phyloP scores from a whole-genome alignment of 352 stramenopile species.

The Globisporangium spinosum region DNA sequence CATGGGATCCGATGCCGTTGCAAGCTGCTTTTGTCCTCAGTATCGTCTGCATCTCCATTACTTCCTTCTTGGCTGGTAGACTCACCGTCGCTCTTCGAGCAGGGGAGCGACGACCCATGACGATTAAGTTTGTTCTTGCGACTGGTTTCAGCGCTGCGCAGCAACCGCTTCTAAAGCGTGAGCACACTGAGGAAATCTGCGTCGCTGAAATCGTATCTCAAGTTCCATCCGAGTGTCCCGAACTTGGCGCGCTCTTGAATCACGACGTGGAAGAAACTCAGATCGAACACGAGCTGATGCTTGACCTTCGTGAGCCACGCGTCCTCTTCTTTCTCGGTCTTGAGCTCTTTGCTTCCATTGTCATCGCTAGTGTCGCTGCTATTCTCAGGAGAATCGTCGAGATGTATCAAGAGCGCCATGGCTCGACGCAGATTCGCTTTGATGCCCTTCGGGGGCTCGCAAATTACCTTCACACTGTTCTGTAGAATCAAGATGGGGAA shows the following conservation, averaged over 20 bases:
- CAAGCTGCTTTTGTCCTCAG: not conserved
- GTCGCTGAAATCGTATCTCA: slow-evolving; percentile 77
- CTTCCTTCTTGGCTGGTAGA: not conserved
- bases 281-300: slow-evolving; percentile 58
- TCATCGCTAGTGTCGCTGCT: not conserved
- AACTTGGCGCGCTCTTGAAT: slow-evolving; percentile 77
- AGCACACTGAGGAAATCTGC: slow-evolving; percentile 73
- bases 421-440: slow-evolving; percentile 73
- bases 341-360: not conserved
- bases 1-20: slow-evolving; percentile 41
- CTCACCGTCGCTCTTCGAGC: not conserved
- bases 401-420: slow-evolving; percentile 36
- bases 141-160: slow-evolving; percentile 20
- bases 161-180: slow-evolving; percentile 45
- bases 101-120: not conserved
- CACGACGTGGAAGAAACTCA: slow-evolving; percentile 79
- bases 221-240: slow-evolving; percentile 71
- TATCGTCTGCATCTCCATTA: slow-evolving; percentile 2
- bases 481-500: slow-evolving; percentile 74
- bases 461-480: slow-evolving; percentile 77
- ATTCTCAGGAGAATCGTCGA: slow-evolving; percentile 3
- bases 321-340: not conserved
- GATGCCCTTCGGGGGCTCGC: slow-evolving; percentile 65
- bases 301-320: slow-evolving; percentile 27
- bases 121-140: slow-evolving; percentile 4